These are phyloP conservation scores for Claviceps maximensis DNA, from an alignment of 2,329 filamentous ascomycete genomes.

Conservation along the genomic window DNA sequence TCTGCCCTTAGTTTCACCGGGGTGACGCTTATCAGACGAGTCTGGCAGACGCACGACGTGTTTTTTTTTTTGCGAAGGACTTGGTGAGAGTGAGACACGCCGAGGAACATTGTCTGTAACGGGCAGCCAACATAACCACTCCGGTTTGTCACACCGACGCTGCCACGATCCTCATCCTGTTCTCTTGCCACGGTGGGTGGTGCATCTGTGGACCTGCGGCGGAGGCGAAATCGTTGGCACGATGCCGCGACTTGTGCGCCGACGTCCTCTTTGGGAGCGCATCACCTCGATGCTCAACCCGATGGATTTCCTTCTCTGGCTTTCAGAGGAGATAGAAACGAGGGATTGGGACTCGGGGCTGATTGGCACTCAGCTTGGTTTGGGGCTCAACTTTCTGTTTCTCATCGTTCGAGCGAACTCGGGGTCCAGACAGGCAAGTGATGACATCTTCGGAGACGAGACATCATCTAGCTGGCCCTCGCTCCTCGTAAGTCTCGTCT, in stretches of 20 bases:
- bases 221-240: conserved; percentile 14
- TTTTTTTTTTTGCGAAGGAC: background rate
- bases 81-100: background rate
- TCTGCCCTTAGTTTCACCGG: background rate
- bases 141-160: too few species aligned
- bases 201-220: background rate
- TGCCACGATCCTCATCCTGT: background rate
- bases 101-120: background rate
- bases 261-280: conserved; percentile 65
- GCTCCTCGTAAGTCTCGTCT: conserved; percentile 31
- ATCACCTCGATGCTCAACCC: conserved; percentile 71
- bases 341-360: conserved; percentile 78
- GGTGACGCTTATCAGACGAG: background rate
- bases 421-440: conserved; percentile 37
- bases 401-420: conserved; percentile 73
- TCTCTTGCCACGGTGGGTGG: background rate
- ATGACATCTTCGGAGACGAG: conserved; percentile 77
- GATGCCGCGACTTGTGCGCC: conserved; percentile 69
- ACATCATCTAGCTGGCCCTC: conserved; percentile 51
- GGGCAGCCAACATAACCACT: background rate
- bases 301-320: conserved; percentile 78
- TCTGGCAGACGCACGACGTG: conserved; percentile 1
- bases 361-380: conserved; percentile 61
- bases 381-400: conserved; percentile 66
- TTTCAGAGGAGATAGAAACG: conserved; percentile 85